These are phyloP conservation scores for Salix udensis DNA, from an alignment of 345 rosid species.

Conservation along the genomic window DNA sequence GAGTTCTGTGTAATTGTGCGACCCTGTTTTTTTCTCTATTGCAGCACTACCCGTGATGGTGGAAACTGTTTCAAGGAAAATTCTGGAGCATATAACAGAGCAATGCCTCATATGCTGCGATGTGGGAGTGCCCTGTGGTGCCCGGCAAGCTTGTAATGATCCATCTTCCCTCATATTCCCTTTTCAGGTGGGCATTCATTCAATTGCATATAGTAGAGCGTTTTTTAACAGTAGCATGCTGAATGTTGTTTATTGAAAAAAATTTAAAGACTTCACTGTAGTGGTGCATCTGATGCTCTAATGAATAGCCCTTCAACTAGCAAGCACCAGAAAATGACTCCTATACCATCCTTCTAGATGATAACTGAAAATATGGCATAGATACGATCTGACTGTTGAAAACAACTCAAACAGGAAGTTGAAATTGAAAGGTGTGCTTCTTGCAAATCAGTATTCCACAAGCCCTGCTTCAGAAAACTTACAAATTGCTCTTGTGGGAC, in stretches of 20 bases:
- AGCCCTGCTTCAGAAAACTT: slow-evolving; percentile 64
- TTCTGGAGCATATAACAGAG: slow-evolving; percentile 81
- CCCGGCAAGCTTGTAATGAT: slow-evolving; percentile 81
- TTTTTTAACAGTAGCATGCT: background rate
- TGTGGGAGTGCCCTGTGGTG: slow-evolving; percentile 80
- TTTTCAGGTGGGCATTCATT: slow-evolving; percentile 68
- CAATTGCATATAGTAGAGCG: background rate
- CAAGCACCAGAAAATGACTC: background rate
- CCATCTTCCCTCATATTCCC: slow-evolving; percentile 90
- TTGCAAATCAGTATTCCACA: slow-evolving; percentile 66
- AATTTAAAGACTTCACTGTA: background rate
- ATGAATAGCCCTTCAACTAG: background rate
- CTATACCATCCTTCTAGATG: background rate
- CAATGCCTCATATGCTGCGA: slow-evolving; percentile 93
- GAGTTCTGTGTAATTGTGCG: background rate
- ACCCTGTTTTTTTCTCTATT: slow-evolving; percentile 6
- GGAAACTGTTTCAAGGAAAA: slow-evolving; percentile 72
- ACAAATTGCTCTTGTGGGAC: slow-evolving; percentile 65
- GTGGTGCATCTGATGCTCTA: background rate
- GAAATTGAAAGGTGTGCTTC: slow-evolving; percentile 57
- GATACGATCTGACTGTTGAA: slow-evolving; percentile 14
- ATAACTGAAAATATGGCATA: background rate
- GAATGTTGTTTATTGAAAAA: background rate
- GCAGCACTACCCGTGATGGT: slow-evolving; percentile 80
- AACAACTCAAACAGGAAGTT: slow-evolving; percentile 57